phyloP scores from a whole-genome alignment of 2,329 filamentous ascomycete genomes.

The Zelopaecilomyces penicillatus region DNA sequence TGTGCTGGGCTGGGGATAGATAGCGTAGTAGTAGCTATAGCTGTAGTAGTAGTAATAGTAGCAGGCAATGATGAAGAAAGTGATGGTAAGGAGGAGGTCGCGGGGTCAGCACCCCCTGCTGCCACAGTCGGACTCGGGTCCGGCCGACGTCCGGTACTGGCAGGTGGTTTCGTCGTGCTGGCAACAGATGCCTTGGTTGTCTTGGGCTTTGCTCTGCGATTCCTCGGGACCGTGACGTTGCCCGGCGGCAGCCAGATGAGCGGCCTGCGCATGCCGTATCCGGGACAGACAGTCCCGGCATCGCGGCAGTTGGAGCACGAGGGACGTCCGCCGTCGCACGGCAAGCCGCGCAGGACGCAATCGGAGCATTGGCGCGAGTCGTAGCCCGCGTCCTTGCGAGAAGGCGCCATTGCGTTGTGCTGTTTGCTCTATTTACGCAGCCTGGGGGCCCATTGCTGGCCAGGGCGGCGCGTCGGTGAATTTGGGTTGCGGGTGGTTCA shows the following conservation, averaged over 20 bases:
- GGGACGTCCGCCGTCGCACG: conserved; percentile 28
- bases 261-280: conserved; percentile 30
- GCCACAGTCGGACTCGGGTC: neutral
- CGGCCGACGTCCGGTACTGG: neutral
- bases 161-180: neutral
- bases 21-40: neutral
- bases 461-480: no score
- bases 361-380: conserved; percentile 29
- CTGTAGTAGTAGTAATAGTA: neutral
- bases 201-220: neutral
- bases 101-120: neutral
- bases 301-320: conserved; percentile 27
- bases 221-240: conserved; percentile 16
- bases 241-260: conserved; percentile 31
- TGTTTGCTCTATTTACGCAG: no score
- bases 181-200: neutral
- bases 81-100: no score
- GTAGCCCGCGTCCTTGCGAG: no score
- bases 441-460: no score
- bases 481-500: no score
- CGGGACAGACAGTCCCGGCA: conserved; percentile 27
- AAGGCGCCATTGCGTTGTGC: no score
- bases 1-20: no score
- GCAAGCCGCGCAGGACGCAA: conserved; percentile 28
- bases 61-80: no score